A percentile compares a stretch with the other conserved stretches of the same genome.
Conservation (phyloP, 106 monocot species). For the Apostasia ramifera region DNA sequence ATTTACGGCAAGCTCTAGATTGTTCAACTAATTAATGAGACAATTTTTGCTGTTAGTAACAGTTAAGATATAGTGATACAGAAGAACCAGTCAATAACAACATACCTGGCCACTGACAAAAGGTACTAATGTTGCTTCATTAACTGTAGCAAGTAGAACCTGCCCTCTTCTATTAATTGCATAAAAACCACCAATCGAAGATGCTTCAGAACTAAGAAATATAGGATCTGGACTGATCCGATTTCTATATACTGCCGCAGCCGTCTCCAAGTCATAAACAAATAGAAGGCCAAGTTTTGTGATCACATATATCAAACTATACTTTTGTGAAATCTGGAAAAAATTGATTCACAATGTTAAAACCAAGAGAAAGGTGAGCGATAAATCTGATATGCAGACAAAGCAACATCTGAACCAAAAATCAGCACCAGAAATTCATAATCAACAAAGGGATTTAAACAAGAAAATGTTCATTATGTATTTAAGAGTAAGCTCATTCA, state of each 20-base stretch:
- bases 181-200: constrained; percentile 83
- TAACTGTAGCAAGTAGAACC: constrained; percentile 92
- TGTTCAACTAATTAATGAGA: constrained; percentile 63
- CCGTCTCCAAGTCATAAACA: constrained; percentile 97
- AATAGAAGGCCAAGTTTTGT: constrained; percentile 96
- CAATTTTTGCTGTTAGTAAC: neutral
- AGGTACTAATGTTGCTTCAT: constrained; percentile 91
- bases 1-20: constrained; percentile 96
- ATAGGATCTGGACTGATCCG: constrained; percentile 98
- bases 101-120: constrained; percentile 92
- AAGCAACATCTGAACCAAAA: no score
- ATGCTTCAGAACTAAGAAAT: constrained; percentile 89
- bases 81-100: neutral
- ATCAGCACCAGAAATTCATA: no score
- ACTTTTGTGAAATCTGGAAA: constrained; percentile 90
- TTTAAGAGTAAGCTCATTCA: no score
- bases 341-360: neutral
- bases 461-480: no score
- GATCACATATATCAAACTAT: constrained; percentile 88
- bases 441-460: no score
- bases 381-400: no score
- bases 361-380: no score
- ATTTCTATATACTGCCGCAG: constrained; percentile 94
- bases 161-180: constrained; percentile 93
- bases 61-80: neutral